phyloP scores from a whole-genome alignment of 371 early-diverging fungal genomes.

The Capillidium rhysosporum region DNA sequence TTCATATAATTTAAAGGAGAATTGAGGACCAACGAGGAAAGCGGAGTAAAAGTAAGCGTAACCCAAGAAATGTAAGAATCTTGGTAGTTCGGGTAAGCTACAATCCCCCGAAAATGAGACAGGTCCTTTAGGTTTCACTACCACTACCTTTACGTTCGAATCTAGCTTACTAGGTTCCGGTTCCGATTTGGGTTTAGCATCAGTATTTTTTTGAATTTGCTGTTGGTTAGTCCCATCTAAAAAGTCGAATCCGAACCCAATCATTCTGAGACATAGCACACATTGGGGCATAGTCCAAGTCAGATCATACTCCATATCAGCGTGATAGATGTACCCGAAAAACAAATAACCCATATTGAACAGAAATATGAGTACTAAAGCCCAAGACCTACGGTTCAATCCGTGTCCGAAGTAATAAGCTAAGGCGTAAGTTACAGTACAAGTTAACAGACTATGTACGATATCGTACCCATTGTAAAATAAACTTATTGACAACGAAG shows the following conservation, averaged over 20 bases:
- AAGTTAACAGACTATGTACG: slow-evolving; percentile 31
- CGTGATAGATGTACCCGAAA: slow-evolving; percentile 25
- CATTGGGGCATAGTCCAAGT: slow-evolving; percentile 56
- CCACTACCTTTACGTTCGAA: too few relatives aligned
- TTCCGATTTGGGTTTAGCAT: neutral
- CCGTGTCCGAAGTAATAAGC: slow-evolving; percentile 13
- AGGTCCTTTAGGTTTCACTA: slow-evolving; percentile 2
- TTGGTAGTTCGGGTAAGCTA: slow-evolving; percentile 20
- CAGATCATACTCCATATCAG: slow-evolving; percentile 37
- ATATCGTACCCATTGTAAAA: slow-evolving; percentile 36
- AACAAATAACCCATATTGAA: slow-evolving; percentile 39
- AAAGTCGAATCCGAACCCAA: slow-evolving; percentile 27
- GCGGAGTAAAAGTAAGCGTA: slow-evolving; percentile 39
- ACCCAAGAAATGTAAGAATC: slow-evolving; percentile 23
- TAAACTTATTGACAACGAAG: slow-evolving; percentile 27
- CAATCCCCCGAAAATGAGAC: slow-evolving; percentile 4
- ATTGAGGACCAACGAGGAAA: slow-evolving; percentile 52
- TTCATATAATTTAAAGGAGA: slow-evolving; percentile 39
- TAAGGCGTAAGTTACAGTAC: slow-evolving; percentile 25
- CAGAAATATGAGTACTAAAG: slow-evolving; percentile 22
- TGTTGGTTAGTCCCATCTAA: neutral
- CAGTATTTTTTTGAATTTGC: too few relatives aligned
- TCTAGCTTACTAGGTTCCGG: too few relatives aligned
- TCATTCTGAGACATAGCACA: slow-evolving; percentile 44
- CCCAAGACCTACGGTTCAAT: slow-evolving; percentile 7